Conservation (phyloP, 345 rosid species). For the Raphanus sativus region DNA sequence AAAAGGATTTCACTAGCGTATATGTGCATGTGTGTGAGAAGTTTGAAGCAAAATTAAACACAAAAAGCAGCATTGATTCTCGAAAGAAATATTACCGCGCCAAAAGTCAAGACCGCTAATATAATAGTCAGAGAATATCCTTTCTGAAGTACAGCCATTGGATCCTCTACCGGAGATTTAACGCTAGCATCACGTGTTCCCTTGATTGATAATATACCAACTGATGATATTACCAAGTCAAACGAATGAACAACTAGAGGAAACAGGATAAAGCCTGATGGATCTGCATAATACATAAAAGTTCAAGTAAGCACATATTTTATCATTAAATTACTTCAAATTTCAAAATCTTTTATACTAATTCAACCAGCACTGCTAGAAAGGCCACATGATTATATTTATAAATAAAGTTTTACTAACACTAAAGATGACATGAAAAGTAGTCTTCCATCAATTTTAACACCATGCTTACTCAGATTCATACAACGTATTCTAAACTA, state of each 20-base stretch:
- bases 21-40: constrained; percentile 4
- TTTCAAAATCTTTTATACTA: background rate
- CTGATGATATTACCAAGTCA: constrained; percentile 87
- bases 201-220: constrained; percentile 89
- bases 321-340: constrained; percentile 12
- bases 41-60: background rate
- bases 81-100: constrained; percentile 55
- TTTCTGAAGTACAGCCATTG: constrained; percentile 95
- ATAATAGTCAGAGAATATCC: constrained; percentile 88
- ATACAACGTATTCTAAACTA: background rate
- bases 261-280: constrained; percentile 96
- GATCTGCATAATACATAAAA: constrained; percentile 59
- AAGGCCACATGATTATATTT: background rate
- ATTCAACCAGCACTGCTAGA: constrained; percentile 9
- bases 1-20: background rate
- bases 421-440: constrained; percentile 14
- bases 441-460: constrained; percentile 4
- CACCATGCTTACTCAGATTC: background rate
- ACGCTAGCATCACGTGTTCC: constrained; percentile 72
- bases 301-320: background rate
- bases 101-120: constrained; percentile 86
- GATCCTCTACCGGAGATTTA: constrained; percentile 84
- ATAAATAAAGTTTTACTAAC: background rate
- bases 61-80: background rate
- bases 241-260: constrained; percentile 98